Conservation (phyloP, 768 basidiomycete genomes). For the Termitomyces sp. region DNA sequence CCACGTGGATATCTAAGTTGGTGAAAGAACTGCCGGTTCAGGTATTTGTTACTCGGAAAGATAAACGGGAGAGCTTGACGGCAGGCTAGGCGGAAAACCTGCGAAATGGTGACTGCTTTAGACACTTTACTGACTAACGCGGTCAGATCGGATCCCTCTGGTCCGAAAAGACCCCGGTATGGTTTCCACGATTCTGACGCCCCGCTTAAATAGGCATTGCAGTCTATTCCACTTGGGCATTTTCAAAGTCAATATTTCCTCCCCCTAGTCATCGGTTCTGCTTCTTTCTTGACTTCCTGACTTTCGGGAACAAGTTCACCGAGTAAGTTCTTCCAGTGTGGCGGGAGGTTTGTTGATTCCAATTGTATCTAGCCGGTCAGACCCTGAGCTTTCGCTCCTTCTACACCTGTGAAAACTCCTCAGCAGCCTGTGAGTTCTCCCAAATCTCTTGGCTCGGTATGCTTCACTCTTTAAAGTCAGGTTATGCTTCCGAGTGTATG, state of each 20-base stretch:
- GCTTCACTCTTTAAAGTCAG: slow-evolving; percentile 14
- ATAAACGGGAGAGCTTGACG: neutral
- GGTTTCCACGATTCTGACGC: slow-evolving; percentile 33
- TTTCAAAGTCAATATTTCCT: slow-evolving; percentile 5
- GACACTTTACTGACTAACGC: slow-evolving; percentile 21
- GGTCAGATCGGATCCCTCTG: slow-evolving; percentile 30
- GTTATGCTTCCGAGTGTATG: slow-evolving; percentile 46
- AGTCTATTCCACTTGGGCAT: slow-evolving; percentile 21
- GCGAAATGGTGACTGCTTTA: slow-evolving; percentile 7
- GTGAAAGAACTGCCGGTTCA: neutral
- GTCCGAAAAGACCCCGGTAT: slow-evolving; percentile 34
- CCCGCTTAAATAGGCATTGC: slow-evolving; percentile 28
- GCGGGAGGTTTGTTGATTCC: neutral
- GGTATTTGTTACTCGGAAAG: neutral
- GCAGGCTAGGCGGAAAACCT: slow-evolving; percentile 5
- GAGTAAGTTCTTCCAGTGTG: slow-evolving; percentile 4
- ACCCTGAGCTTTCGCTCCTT: slow-evolving; percentile 13
- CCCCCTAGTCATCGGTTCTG: neutral
- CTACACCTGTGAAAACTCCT: slow-evolving; percentile 11
- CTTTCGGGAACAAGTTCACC: neutral
- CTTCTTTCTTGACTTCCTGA: neutral
- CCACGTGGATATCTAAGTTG: slow-evolving; percentile 25
- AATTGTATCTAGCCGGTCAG: neutral
- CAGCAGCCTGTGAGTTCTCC: slow-evolving; percentile 23
- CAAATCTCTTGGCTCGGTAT: neutral